These are phyloP conservation scores for Vanilla planifolia DNA, from an alignment of 106 monocot genomes.

Conservation along the genomic window DNA sequence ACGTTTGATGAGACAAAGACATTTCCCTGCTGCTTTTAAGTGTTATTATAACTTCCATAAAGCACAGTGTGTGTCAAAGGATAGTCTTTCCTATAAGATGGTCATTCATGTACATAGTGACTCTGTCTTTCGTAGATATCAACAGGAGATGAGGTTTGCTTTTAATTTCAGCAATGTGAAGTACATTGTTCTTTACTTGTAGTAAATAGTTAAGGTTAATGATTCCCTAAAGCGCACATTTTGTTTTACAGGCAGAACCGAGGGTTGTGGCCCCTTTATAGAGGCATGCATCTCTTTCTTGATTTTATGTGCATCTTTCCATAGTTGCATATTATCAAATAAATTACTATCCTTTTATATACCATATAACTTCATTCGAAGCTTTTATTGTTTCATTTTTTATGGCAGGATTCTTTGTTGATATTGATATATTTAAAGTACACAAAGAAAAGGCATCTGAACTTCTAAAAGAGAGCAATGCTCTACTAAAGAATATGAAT, in stretches of 20 bases:
- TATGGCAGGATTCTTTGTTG: constrained; percentile 87
- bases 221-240: neutral
- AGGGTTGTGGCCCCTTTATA: constrained; percentile 92
- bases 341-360: neutral
- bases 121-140: constrained; percentile 87
- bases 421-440: constrained; percentile 78
- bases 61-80: constrained; percentile 51
- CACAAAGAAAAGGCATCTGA: constrained; percentile 63
- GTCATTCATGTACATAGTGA: constrained; percentile 95
- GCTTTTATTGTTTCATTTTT: constrained; percentile 8
- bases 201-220: too few species aligned
- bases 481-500: constrained; percentile 36
- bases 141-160: constrained; percentile 89
- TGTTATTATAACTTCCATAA: constrained; percentile 91
- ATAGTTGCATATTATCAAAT: neutral
- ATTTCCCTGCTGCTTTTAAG: constrained; percentile 80
- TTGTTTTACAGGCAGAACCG: constrained; percentile 54
- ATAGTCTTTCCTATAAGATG: constrained; percentile 79
- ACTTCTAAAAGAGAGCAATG: constrained; percentile 39
- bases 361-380: neutral
- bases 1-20: constrained; percentile 78
- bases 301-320: neutral
- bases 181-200: neutral
- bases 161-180: neutral
- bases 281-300: constrained; percentile 35